Evolutionary conservation across 2,329 filamentous ascomycete species (phyloP).

Genomic region (Cyphellophora attinorum): DNA sequence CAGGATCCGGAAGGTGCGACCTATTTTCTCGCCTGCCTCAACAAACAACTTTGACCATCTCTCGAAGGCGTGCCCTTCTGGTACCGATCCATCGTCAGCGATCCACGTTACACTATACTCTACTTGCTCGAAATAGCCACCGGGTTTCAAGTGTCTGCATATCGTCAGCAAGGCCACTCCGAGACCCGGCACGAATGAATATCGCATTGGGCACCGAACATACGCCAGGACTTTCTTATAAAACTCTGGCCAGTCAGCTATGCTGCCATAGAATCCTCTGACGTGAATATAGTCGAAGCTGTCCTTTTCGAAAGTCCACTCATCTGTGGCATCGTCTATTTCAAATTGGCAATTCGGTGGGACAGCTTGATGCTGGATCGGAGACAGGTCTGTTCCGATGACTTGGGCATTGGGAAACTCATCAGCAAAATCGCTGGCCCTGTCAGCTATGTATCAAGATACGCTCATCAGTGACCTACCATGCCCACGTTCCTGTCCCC

Average conservation of each 20-base stretch:
- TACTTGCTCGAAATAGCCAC: slow-evolving; percentile 30
- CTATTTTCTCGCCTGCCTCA: slow-evolving; percentile 22
- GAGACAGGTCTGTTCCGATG: slow-evolving; percentile 37
- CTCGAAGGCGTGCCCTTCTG: slow-evolving; percentile 23
- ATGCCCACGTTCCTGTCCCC: slow-evolving; percentile 30
- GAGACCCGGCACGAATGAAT: no score
- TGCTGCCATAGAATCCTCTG: slow-evolving; percentile 4
- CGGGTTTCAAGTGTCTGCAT: slow-evolving; percentile 21
- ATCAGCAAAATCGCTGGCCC: background rate
- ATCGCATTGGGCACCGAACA: background rate
- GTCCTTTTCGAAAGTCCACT: slow-evolving; percentile 18
- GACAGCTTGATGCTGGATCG: slow-evolving; percentile 38
- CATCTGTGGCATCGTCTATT: slow-evolving; percentile 19
- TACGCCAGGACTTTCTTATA: slow-evolving; percentile 4
- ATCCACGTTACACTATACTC: slow-evolving; percentile 11
- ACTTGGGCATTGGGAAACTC: background rate
- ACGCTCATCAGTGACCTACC: slow-evolving; percentile 24
- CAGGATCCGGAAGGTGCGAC: slow-evolving; percentile 22
- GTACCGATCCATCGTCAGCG: slow-evolving; percentile 27
- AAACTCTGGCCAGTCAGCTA: slow-evolving; percentile 5
- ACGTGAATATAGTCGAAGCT: slow-evolving; percentile 19
- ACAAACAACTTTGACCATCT: slow-evolving; percentile 21
- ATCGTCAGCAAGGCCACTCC: no score
- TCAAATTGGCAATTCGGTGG: slow-evolving; percentile 25
- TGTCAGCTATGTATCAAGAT: background rate